Evolutionary conservation across 768 basidiomycete species (phyloP).

Genomic region (Suillus placidus): DNA sequence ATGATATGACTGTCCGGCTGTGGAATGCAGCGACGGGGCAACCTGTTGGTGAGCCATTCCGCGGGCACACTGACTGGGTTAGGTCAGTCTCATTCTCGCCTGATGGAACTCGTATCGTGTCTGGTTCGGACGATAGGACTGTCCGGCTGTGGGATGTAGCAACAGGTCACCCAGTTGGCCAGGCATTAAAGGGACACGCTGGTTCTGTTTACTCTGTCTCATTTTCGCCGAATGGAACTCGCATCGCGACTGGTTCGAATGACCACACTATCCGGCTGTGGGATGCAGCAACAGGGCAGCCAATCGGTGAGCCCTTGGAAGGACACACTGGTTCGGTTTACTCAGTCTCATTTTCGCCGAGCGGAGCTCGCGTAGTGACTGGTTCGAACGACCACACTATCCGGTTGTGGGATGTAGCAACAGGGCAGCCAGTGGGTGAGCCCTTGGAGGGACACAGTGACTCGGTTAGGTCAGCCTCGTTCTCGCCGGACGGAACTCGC

Average conservation of each 20-base stretch:
- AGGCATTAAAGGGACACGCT: slow-evolving; percentile 13
- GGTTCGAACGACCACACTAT: slow-evolving; percentile 14
- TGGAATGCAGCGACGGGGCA: slow-evolving; percentile 13
- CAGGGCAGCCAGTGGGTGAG: slow-evolving; percentile 3
- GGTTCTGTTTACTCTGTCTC: slow-evolving; percentile 9
- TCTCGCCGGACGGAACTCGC: slow-evolving; percentile 9
- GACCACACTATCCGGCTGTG: slow-evolving; percentile 16
- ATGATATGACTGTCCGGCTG: slow-evolving; percentile 7
- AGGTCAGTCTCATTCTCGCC: slow-evolving; percentile 10
- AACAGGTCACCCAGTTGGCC: slow-evolving; percentile 7
- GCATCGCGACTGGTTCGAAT: slow-evolving; percentile 10
- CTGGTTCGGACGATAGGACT: slow-evolving; percentile 23
- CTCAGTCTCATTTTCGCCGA: slow-evolving; percentile 21
- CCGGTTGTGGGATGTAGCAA: slow-evolving; percentile 10
- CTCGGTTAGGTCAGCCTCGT: slow-evolving; percentile 1
- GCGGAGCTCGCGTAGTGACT: slow-evolving; percentile 14
- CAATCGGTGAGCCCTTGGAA: slow-evolving; percentile 10
- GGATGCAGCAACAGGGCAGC: slow-evolving; percentile 17
- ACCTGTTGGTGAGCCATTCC: slow-evolving; percentile 4
- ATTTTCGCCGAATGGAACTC: slow-evolving; percentile 16
- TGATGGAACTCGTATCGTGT: slow-evolving; percentile 19
- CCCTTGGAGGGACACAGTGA: slow-evolving; percentile 10
- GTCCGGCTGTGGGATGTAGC: slow-evolving; percentile 24
- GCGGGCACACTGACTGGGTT: slow-evolving; percentile 11
- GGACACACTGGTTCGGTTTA: slow-evolving; percentile 13